A percentile compares a stretch with the other conserved stretches of the same genome.
These are phyloP conservation scores for Pisolithus tinctorius DNA, from an alignment of 768 basidiomycete species.

Conservation along the genomic window DNA sequence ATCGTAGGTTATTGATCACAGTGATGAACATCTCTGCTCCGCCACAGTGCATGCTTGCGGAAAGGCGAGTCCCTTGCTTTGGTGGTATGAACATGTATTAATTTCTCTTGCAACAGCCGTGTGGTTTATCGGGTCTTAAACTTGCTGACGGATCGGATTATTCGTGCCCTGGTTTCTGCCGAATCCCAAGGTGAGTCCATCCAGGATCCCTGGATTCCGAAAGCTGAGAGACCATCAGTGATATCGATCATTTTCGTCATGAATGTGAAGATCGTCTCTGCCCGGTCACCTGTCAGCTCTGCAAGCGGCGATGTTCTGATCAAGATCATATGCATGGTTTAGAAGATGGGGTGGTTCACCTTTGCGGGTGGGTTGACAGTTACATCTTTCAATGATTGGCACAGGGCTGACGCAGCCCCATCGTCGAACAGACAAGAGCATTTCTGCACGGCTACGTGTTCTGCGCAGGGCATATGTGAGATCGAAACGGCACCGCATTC, in stretches of 20 bases:
- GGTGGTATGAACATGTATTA: background rate
- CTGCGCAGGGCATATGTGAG: constrained; percentile 45
- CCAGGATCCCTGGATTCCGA: background rate
- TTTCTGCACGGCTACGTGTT: constrained; percentile 37
- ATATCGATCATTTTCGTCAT: constrained; percentile 40
- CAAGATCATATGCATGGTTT: constrained; percentile 49
- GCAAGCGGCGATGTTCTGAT: constrained; percentile 43
- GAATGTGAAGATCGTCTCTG: constrained; percentile 46
- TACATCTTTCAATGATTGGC: too few relatives aligned
- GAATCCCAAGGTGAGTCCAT: constrained; percentile 32
- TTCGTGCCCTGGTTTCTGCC: constrained; percentile 38
- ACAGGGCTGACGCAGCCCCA: background rate
- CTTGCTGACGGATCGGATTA: constrained; percentile 22
- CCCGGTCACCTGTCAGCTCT: constrained; percentile 48
- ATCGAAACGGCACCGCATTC: constrained; percentile 52
- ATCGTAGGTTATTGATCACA: constrained; percentile 39
- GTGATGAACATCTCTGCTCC: constrained; percentile 46
- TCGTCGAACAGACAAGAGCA: constrained; percentile 37
- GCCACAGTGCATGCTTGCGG: constrained; percentile 49
- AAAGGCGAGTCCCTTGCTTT: constrained; percentile 29
- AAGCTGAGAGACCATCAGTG: constrained; percentile 24
- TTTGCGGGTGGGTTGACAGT: constrained; percentile 44
- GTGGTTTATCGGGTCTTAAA: constrained; percentile 29
- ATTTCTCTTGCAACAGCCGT: constrained; percentile 29
- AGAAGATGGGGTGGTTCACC: constrained; percentile 34